Evolutionary conservation across 495 filamentous ascomycete genomes (phyloP).

Genomic region (Aspergillus cavernicola): DNA sequence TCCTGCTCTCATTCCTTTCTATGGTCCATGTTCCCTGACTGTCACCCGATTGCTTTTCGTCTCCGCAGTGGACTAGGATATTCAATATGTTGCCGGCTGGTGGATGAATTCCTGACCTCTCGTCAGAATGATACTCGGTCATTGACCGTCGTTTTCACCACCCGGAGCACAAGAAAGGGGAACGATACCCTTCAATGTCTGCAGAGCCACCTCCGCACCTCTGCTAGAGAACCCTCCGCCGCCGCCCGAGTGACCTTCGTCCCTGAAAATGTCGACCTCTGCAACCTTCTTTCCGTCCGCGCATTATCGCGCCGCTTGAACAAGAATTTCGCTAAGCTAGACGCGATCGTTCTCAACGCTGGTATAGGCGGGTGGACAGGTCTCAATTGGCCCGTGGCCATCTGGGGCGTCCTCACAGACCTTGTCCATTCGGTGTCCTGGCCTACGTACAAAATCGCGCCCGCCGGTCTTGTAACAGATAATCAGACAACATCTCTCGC

Average conservation of each 20-base stretch:
- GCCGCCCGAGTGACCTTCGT: constrained; percentile 40
- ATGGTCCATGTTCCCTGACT: constrained; percentile 10
- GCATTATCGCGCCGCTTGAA: constrained; percentile 46
- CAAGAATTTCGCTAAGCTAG: constrained; percentile 60
- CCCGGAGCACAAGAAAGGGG: constrained; percentile 44
- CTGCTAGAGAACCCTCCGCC: constrained; percentile 17
- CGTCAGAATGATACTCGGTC: constrained; percentile 54
- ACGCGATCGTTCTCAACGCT: constrained; percentile 81
- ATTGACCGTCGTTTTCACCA: constrained; percentile 52
- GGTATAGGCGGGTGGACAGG: constrained; percentile 83
- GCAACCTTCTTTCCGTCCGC: constrained; percentile 52
- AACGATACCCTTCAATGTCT: constrained; percentile 39
- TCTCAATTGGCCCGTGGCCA: constrained; percentile 64
- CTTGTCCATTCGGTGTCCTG: constrained; percentile 67
- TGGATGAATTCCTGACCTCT: constrained; percentile 79
- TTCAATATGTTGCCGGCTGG: constrained; percentile 78
- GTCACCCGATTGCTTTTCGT: constrained; percentile 5
- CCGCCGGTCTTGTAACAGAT: constrained; percentile 51
- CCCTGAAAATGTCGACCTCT: constrained; percentile 54
- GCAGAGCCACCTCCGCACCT: constrained; percentile 33
- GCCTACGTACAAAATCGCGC: constrained; percentile 69
- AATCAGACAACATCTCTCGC: constrained; percentile 21
- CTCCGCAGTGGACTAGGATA: constrained; percentile 78
- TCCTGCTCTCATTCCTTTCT: background rate
- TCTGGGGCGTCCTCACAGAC: constrained; percentile 60